These are phyloP conservation scores for Lachancea cidri DNA, from an alignment of 805 yeast genomes.

Conservation along the genomic window DNA sequence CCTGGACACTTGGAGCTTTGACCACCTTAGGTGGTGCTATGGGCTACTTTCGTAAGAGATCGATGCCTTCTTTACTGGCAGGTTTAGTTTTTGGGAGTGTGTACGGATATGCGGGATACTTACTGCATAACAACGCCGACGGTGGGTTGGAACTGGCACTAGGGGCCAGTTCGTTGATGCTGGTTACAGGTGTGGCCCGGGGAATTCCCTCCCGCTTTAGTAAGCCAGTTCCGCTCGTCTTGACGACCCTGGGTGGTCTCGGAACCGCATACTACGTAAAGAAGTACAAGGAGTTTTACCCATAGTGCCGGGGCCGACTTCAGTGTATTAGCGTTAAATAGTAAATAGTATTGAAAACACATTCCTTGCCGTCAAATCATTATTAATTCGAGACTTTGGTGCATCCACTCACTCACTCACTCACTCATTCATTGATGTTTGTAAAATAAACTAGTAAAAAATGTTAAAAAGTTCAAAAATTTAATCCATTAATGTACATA, in stretches of 20 bases:
- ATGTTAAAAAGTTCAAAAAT: neutral
- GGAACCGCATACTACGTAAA: slow-evolving; percentile 64
- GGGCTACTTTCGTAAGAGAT: slow-evolving; percentile 65
- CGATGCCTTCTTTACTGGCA: slow-evolving; percentile 75
- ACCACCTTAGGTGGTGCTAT: slow-evolving; percentile 65
- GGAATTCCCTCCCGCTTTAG: slow-evolving; percentile 52
- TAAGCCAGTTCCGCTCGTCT: slow-evolving; percentile 70
- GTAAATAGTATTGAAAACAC: neutral
- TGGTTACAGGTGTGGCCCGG: slow-evolving; percentile 70
- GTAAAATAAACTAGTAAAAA: neutral
- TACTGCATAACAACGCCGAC: slow-evolving; percentile 66
- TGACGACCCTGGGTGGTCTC: slow-evolving; percentile 57
- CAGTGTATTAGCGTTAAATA: neutral
- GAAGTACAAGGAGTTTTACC: slow-evolving; percentile 72
- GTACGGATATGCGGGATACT: slow-evolving; percentile 69
- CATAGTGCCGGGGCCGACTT: slow-evolving; percentile 9
- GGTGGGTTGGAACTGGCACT: slow-evolving; percentile 79
- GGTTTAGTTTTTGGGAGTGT: slow-evolving; percentile 58
- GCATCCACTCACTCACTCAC: too few species aligned
- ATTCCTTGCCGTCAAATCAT: neutral
- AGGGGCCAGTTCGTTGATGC: slow-evolving; percentile 59
- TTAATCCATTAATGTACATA: neutral
- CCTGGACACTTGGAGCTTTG: slow-evolving; percentile 64
- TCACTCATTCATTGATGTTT: too few species aligned
- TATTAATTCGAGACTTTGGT: too few species aligned